Percentiles rank a stretch among this genome's conserved stretches.
Conservation (phyloP, 305 asterid species). For the Petunia hybrid region DNA sequence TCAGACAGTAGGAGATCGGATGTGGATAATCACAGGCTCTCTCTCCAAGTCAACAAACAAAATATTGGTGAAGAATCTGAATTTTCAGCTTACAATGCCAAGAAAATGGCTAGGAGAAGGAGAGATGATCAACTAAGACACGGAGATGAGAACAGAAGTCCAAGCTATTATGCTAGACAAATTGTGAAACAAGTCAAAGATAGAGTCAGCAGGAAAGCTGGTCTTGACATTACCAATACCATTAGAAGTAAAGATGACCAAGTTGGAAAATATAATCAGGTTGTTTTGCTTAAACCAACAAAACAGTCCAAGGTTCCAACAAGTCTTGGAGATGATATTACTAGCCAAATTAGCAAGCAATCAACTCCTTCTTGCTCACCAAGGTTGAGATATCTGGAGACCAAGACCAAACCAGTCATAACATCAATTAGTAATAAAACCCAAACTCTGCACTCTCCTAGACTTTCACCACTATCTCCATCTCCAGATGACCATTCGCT, state of each 20-base stretch:
- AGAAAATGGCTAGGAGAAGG: slow-evolving; percentile 36
- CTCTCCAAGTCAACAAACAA: slow-evolving; percentile 75
- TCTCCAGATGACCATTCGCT: slow-evolving; percentile 22
- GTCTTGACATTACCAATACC: slow-evolving; percentile 72
- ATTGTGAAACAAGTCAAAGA: slow-evolving; percentile 76
- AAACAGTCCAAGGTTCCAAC: slow-evolving; percentile 27
- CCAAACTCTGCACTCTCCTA: slow-evolving; percentile 38
- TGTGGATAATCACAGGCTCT: slow-evolving; percentile 60
- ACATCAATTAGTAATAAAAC: background rate
- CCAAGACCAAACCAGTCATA: slow-evolving; percentile 37
- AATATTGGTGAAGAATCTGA: slow-evolving; percentile 47
- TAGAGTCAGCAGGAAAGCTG: slow-evolving; percentile 67
- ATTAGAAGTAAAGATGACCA: slow-evolving; percentile 38
- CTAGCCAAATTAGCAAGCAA: slow-evolving; percentile 29
- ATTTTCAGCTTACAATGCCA: slow-evolving; percentile 19
- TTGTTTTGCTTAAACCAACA: slow-evolving; percentile 55
- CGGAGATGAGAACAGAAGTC: slow-evolving; percentile 50
- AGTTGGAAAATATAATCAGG: slow-evolving; percentile 55
- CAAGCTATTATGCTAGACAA: slow-evolving; percentile 62
- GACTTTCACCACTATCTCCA: slow-evolving; percentile 42
- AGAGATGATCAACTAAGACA: slow-evolving; percentile 29
- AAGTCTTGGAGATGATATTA: slow-evolving; percentile 24
- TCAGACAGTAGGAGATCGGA: slow-evolving; percentile 66
- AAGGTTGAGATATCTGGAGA: slow-evolving; percentile 45
- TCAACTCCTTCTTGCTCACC: slow-evolving; percentile 54